Evolutionary conservation across 331 rosid species (phyloP).

Genomic region (Prunus yedoensis): DNA sequence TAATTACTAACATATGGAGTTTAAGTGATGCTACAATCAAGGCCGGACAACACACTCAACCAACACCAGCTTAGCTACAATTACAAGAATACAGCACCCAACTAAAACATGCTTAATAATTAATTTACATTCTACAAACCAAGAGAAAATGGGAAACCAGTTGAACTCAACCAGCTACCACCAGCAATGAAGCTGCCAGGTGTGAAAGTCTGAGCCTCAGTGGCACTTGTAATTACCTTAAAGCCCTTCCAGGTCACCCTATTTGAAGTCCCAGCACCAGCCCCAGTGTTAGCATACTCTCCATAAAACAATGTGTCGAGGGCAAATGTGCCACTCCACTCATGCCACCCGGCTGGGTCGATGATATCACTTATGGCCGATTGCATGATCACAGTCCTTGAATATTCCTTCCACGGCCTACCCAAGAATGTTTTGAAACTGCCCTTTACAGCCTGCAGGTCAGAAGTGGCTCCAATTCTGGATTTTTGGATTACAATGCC

Average conservation of each 20-base stretch:
- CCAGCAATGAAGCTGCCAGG: conserved; percentile 58
- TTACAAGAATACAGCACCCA: not conserved
- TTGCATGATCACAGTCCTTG: conserved; percentile 76
- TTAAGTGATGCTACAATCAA: not conserved
- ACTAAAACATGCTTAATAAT: not conserved
- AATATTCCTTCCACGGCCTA: conserved; percentile 84
- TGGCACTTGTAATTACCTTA: conserved; percentile 45
- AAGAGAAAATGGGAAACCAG: conserved; percentile 63
- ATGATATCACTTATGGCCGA: conserved; percentile 48
- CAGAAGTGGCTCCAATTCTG: conserved; percentile 66
- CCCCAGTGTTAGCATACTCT: conserved; percentile 70
- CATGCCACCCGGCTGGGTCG: conserved; percentile 68
- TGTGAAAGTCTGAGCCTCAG: conserved; percentile 61
- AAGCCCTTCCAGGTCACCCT: conserved; percentile 82
- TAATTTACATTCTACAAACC: conserved; percentile 36
- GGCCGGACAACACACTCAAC: not conserved
- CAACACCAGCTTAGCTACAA: not conserved
- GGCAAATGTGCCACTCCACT: conserved; percentile 66
- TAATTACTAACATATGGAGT: not conserved
- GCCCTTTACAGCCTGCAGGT: conserved; percentile 29
- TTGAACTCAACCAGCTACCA: conserved; percentile 52
- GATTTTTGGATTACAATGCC: conserved; percentile 83
- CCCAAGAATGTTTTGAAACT: conserved; percentile 66
- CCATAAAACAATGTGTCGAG: conserved; percentile 59
- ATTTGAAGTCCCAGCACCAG: conserved; percentile 57